These are phyloP conservation scores for Hyphopichia fennica DNA, from an alignment of 1,139 yeast species.

Conservation along the genomic window DNA sequence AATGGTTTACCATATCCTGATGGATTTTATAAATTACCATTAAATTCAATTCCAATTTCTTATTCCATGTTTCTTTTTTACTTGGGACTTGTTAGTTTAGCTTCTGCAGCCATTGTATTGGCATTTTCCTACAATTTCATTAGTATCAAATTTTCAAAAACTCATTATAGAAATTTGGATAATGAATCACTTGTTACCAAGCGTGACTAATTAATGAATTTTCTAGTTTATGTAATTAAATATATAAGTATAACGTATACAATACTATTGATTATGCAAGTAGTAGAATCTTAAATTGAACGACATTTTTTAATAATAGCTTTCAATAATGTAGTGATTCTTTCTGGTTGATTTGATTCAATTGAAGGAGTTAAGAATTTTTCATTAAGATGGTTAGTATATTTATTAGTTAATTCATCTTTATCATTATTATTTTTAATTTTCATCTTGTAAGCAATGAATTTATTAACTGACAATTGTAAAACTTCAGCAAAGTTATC, in stretches of 20 bases:
- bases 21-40: conserved; percentile 45
- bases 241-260: neutral
- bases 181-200: conserved; percentile 27
- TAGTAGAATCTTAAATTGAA: conserved; percentile 6
- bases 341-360: conserved; percentile 16
- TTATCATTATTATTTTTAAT: conserved; percentile 30
- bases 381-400: conserved; percentile 37
- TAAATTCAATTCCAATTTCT: conserved; percentile 27
- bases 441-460: conserved; percentile 58
- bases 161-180: conserved; percentile 22
- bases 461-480: conserved; percentile 71
- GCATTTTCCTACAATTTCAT: conserved; percentile 24
- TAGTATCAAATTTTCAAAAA: conserved; percentile 16
- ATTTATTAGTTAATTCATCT: conserved; percentile 44
- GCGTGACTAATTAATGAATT: conserved; percentile 27
- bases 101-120: conserved; percentile 26
- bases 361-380: conserved; percentile 23
- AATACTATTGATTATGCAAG: too few species aligned
- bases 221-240: neutral
- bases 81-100: conserved; percentile 21
- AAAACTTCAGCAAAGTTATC: conserved; percentile 56
- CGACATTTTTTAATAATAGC: conserved; percentile 43
- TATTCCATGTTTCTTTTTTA: conserved; percentile 21
- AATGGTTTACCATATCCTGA: conserved; percentile 36
- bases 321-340: conserved; percentile 30